These are phyloP conservation scores for Hypoxylon sp. DNA, from an alignment of 2,329 filamentous ascomycete species.

Conservation along the genomic window DNA sequence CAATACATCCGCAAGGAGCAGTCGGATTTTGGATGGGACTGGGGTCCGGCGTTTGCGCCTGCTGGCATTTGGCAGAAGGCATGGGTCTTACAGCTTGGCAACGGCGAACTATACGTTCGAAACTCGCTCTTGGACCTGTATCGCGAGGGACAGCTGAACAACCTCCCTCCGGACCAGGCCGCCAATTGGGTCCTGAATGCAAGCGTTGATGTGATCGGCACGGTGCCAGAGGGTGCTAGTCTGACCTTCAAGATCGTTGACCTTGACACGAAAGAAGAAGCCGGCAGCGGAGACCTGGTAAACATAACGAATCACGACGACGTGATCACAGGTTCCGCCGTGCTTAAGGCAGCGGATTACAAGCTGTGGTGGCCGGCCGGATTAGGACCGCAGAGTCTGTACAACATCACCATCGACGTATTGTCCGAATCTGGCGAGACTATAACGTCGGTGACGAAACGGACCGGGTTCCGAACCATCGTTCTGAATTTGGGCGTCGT, in stretches of 20 bases:
- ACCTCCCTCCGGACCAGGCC: constrained; percentile 63
- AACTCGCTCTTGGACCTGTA: constrained; percentile 66
- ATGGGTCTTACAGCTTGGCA: constrained; percentile 60
- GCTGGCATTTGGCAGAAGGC: constrained; percentile 70
- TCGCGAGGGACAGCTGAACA: constrained; percentile 64
- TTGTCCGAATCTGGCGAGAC: constrained; percentile 47
- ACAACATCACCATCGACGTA: constrained; percentile 59
- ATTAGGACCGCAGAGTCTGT: constrained; percentile 64
- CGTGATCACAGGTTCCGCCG: constrained; percentile 58
- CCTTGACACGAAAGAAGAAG: constrained; percentile 45
- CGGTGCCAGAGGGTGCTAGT: constrained; percentile 48
- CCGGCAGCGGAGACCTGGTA: constrained; percentile 40
- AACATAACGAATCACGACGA: constrained; percentile 41
- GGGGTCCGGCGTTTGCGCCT: constrained; percentile 65
- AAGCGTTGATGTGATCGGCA: constrained; percentile 64
- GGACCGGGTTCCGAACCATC: constrained; percentile 68
- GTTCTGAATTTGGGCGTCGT: constrained; percentile 64
- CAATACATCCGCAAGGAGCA: constrained; percentile 65
- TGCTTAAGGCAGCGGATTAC: constrained; percentile 53
- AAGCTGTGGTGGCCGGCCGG: constrained; percentile 69
- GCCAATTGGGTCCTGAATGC: constrained; percentile 68
- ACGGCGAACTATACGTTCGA: constrained; percentile 48
- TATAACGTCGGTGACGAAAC: constrained; percentile 57
- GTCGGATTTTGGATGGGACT: constrained; percentile 72
- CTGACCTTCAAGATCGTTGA: constrained; percentile 59